Base-by-base conservation (phyloP, 2,329 filamentous ascomycete genomes). In the Fusarium sp. region DNA sequence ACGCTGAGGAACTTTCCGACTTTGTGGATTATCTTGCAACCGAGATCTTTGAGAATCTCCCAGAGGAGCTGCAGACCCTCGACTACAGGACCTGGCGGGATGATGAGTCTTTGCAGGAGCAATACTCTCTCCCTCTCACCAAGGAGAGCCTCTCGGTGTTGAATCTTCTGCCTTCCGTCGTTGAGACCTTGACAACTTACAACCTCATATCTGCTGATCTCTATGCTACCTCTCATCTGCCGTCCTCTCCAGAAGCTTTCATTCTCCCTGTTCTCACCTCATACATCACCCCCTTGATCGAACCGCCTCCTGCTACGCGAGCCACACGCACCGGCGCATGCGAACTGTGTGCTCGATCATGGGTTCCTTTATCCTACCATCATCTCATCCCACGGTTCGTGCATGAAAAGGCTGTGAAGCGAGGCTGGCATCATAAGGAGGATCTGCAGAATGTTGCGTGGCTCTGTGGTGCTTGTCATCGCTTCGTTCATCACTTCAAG, bases 391-490 rank as follows among this genome's bases (percentile, higher is more conserved):
- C 92, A n/a, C 84, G 86, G 36, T 83, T 84, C 38, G 87, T 92
- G 56, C 92, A 96, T 74, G 87, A 84, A 8, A 92, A 92, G 72
- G 91, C 85, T 4, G 73, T 92, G 35, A 92, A 90, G 79, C 80
- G 91, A 37, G 89, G 89, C 1, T 96, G 92, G 92, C 90, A 93
- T 77, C 82, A 83, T 4, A 85, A 87, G 61, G 90, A 91, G 73
- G 84, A 87, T 76, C 73, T 96, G 73, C 86, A 91, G 69, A 92
- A 87, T 71, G 92, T 95, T 17, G 92, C 92, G 11, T 96, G 92
- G 92, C 76, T 96, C 65, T 96, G 92, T 75, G 82, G 91, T 45
- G 89, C 91, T 3, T 96, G 92, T 70, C 92, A 96, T 78, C 85
- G 83, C 37, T 93, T 92, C 72, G 91, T 96, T 72, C 92, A 96